Conservation (phyloP, 192 early-diverging fungal genomes). For the Entophlyctis luteolus region DNA sequence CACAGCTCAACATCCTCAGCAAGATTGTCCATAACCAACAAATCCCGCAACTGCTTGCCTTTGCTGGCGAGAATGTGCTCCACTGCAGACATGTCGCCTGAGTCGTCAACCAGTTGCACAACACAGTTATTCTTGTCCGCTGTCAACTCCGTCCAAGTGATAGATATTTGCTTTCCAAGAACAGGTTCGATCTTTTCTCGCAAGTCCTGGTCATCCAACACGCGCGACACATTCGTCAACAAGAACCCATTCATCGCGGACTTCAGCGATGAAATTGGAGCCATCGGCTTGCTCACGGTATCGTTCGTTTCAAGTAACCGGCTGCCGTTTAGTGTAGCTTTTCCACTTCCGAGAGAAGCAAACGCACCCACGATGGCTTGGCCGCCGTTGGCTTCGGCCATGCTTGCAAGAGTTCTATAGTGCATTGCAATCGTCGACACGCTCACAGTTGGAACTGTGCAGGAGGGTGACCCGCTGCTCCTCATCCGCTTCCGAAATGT, state of each 20-base stretch:
- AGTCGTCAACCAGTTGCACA: neutral
- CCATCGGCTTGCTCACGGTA: neutral
- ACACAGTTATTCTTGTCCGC: neutral
- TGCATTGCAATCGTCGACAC: neutral
- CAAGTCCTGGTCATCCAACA: slow-evolving; percentile 1
- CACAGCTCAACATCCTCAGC: slow-evolving; percentile 15
- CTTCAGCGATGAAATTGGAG: neutral
- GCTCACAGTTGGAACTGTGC: neutral
- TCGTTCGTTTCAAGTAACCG: neutral
- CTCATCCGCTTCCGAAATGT: slow-evolving; percentile 46
- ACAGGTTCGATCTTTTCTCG: neutral
- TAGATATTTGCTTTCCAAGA: neutral
- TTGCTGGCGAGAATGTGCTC: neutral
- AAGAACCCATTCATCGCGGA: slow-evolving; percentile 8
- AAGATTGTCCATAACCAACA: neutral
- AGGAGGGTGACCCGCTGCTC: neutral
- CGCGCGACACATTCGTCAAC: neutral
- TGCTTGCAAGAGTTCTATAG: neutral
- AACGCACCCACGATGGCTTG: neutral
- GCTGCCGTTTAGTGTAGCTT: neutral
- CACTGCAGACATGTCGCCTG: slow-evolving; percentile 4
- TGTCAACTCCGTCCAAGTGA: neutral
- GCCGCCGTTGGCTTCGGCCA: no score
- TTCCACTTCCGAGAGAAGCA: neutral
- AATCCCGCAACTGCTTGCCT: neutral